Percentiles rank a stretch among this genome's conserved stretches.
phyloP scores from a whole-genome alignment of 768 basidiomycete species.

The Brasilioporus rufonigricans region DNA sequence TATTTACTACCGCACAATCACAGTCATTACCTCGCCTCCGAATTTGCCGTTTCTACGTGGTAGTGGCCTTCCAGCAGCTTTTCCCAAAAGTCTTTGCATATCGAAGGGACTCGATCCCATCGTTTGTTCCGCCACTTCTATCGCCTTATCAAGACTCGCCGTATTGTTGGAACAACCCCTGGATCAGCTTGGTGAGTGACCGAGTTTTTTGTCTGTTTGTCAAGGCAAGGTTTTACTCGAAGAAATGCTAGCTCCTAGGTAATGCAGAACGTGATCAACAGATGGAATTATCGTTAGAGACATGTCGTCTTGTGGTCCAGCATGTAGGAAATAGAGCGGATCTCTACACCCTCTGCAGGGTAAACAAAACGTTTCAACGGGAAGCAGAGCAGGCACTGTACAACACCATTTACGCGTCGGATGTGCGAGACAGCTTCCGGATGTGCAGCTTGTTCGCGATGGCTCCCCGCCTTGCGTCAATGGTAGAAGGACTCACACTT shows the following conservation, averaged over 20 bases:
- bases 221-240: not conserved
- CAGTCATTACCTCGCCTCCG: not conserved
- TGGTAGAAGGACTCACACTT: conserved; percentile 57
- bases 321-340: conserved; percentile 51
- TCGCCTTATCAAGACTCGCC: not conserved
- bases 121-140: not conserved
- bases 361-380: conserved; percentile 52
- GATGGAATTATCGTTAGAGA: conserved; percentile 62
- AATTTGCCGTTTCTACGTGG: not conserved
- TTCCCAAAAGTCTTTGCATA: not conserved
- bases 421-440: conserved; percentile 36
- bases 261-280: conserved; percentile 38
- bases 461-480: conserved; percentile 45
- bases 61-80: not conserved
- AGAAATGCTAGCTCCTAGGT: conserved; percentile 4
- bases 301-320: conserved; percentile 55
- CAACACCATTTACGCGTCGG: conserved; percentile 51
- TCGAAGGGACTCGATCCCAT: not conserved
- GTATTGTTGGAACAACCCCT: not conserved
- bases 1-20: not conserved
- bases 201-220: not conserved
- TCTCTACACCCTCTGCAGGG: conserved; percentile 55
- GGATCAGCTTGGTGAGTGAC: conserved; percentile 9
- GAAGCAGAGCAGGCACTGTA: conserved; percentile 60
- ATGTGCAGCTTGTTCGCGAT: conserved; percentile 48